Base-by-base conservation (phyloP, 2,329 filamentous ascomycete species). In the Calonectria fujianensis region DNA sequence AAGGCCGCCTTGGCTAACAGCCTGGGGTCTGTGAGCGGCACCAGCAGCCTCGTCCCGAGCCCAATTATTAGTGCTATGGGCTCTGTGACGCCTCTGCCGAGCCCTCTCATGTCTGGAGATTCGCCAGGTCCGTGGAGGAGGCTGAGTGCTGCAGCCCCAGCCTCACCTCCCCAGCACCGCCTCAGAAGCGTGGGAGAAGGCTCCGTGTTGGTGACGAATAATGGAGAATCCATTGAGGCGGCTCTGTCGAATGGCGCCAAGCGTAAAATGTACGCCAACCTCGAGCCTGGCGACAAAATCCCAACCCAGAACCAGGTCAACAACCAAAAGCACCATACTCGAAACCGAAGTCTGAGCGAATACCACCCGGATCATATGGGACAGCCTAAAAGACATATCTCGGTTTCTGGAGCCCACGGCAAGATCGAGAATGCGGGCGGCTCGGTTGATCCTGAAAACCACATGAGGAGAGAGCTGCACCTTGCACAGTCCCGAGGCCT, bases 311-410 rank as follows among this genome's bases (percentile, higher is more conserved):
- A 83, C 29, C 80, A 82, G 45, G 45, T 50, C 32, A 73, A 74
- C 18, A 70, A 76, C n/a, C 75, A 75, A 32, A 74, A 73, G 72
- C 74, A 70, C 18, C 94, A 95, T 83, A 87, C 88, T 16, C 91
- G 94, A 74, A 96, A 97, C 83, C 91, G 96, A 80, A 98, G 96
- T 84, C 87, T 97, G 32, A 98, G 96, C 86, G 96, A 98, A 77
- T 98, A 98, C 84, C 90, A 92, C 0, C 95, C 96, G 2, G 94
- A 97, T 69, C 87, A 91, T 7, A 87, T 93, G 77, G 89, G 92
- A 54, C 90, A 94, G 65, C 89, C 93, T 0, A 94, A 92, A 81
- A 91, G 95, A 54, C 93, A 95, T 76, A 90, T 94, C 70, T 95
- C 94, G 0, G 92, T 97, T 20, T 94, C 93, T 8, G 92, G 92